Evolutionary conservation across 331 rosid genomes (phyloP).

Genomic region (Pyrus hybrid): DNA sequence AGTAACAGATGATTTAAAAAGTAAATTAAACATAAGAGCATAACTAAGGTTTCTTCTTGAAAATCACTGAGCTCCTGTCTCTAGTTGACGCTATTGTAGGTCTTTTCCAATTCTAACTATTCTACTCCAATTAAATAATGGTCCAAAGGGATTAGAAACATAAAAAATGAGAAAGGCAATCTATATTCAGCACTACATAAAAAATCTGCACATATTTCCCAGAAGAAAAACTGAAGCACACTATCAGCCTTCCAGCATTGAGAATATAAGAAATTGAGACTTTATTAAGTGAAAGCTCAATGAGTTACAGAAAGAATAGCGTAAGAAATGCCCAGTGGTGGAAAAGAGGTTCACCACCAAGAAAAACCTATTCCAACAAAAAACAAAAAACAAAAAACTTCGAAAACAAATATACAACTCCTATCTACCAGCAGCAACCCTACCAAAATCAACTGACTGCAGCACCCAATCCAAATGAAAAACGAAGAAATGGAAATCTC

Average conservation of each 20-base stretch:
- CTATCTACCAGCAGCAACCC: not conserved
- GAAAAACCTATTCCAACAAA: not conserved
- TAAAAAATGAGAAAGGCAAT: not conserved
- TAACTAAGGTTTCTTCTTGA: not conserved
- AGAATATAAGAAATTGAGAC: not conserved
- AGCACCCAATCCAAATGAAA: not conserved
- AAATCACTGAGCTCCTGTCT: not conserved
- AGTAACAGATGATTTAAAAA: not conserved
- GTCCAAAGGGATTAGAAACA: not conserved
- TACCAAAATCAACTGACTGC: not conserved
- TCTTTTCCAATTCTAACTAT: not conserved
- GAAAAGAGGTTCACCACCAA: not conserved
- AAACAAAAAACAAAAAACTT: not conserved
- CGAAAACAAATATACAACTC: not conserved
- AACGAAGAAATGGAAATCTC: not conserved
- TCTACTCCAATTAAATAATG: not conserved
- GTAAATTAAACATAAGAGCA: not conserved
- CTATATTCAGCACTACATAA: not conserved
- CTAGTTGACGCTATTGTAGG: not conserved
- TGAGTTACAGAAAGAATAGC: not conserved
- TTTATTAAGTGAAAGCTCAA: not conserved
- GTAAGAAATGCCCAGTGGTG: not conserved
- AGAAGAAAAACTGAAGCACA: not conserved
- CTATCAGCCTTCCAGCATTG: not conserved
- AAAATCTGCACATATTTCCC: not conserved